These are phyloP conservation scores for grape (Vitis vinifera) DNA, from an alignment of 164 flowering plant species.

Conservation along the genomic window DNA sequence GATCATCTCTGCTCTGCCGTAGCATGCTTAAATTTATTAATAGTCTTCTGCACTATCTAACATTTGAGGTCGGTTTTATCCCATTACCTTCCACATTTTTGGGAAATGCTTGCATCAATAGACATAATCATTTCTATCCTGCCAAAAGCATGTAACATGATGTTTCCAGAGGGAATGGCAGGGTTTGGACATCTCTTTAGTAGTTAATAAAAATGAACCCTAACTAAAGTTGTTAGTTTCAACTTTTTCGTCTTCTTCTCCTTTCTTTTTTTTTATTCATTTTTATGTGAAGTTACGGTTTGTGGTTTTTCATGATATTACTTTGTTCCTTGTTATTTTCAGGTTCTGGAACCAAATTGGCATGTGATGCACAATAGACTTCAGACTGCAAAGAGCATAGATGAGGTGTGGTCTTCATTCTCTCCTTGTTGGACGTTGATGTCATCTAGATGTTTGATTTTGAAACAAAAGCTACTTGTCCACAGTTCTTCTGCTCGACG, in stretches of 20 bases:
- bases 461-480: too few relatives aligned
- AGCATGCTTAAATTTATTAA: conserved; percentile 95
- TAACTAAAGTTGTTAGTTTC: too few relatives aligned
- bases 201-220: too few relatives aligned
- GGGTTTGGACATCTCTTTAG: too few relatives aligned
- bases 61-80: conserved; percentile 72
- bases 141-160: too few relatives aligned
- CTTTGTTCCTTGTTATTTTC: conserved; percentile 18
- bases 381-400: conserved; percentile 87
- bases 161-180: too few relatives aligned
- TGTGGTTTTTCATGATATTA: neutral
- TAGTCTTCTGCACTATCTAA: conserved; percentile 90
- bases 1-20: conserved; percentile 88
- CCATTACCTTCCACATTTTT: neutral
- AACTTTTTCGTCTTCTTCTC: too few relatives aligned
- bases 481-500: neutral
- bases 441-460: neutral
- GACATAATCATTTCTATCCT: too few relatives aligned
- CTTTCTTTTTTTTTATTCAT: neutral
- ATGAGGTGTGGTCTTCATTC: conserved; percentile 58
- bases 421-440: conserved; percentile 2
- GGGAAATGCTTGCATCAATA: too few relatives aligned
- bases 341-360: conserved; percentile 99
- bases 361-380: conserved; percentile 81
- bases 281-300: neutral